These are phyloP conservation scores for Candida loeiensis DNA, from an alignment of 805 yeast species.

Conservation along the genomic window DNA sequence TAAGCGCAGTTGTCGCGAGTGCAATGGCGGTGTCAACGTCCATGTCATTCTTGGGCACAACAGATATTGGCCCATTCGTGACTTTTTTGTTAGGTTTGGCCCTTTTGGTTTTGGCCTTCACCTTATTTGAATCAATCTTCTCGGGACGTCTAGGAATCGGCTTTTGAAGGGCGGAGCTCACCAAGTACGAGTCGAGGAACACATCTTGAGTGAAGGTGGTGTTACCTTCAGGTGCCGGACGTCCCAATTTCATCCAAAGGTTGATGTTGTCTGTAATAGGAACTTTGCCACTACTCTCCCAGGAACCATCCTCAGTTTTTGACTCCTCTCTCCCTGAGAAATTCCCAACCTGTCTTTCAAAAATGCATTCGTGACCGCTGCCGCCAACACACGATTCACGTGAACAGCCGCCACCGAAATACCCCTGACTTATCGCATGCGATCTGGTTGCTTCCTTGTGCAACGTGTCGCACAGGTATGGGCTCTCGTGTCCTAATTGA, in stretches of 20 bases:
- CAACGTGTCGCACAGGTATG: too few relatives aligned
- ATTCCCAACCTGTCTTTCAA: too few relatives aligned
- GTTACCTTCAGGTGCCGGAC: not conserved
- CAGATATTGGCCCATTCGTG: slow-evolving; percentile 2
- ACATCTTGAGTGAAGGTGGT: not conserved
- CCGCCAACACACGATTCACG: too few relatives aligned
- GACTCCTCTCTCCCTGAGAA: too few relatives aligned
- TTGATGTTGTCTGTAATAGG: not conserved
- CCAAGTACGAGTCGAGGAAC: not conserved
- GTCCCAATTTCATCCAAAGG: slow-evolving; percentile 1
- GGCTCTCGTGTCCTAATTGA: too few relatives aligned
- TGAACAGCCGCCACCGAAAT: too few relatives aligned
- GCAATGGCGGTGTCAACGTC: slow-evolving; percentile 8
- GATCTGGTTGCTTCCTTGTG: too few relatives aligned
- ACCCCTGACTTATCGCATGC: too few relatives aligned
- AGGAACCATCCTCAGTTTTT: too few relatives aligned
- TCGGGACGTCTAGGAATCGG: not conserved
- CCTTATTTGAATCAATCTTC: too few relatives aligned
- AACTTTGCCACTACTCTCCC: too few relatives aligned
- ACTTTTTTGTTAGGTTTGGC: not conserved
- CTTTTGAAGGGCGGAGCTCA: not conserved
- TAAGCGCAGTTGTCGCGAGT: slow-evolving; percentile 6
- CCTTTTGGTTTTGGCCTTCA: not conserved
- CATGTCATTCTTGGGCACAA: slow-evolving; percentile 3
- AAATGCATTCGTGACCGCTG: too few relatives aligned